Evolutionary conservation across 2,329 filamentous ascomycete genomes (phyloP), one percentile per base, ranked within the genome.

Genomic region (Colletotrichum acutatum): DNA sequence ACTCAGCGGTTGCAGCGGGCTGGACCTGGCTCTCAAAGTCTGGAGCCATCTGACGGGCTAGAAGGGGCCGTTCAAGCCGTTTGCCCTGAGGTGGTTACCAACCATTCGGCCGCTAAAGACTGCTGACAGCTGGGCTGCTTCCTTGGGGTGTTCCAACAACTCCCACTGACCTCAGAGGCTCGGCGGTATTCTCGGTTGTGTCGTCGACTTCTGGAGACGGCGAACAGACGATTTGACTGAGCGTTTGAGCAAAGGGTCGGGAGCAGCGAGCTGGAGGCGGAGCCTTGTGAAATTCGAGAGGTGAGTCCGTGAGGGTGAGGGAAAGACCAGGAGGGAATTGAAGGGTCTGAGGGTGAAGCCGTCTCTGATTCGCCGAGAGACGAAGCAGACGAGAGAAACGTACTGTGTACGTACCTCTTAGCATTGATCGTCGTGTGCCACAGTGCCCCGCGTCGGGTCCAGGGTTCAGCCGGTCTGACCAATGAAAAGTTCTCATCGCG

Each of bases 51-150:
- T 56, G 28, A 58, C 30, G 65, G 65, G 26, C 68, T 63, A 63
- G 69, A 68, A 68, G 65, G 56, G 42, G 58, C 52, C 62, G 62
- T 56, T 58, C 68, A 61, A 42, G 58, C 37, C 62, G 62, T 56
- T 62, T 72, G 58, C 12, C 11, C 11, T 34, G 32, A 11, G 32
- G n/a, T n/a, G n/a, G n/a, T n/a, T 14, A 63, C 69, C 65, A 63
- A 53, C 53, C 30, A 24, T 42, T 4, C 53, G 69, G 66, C 65
- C 59, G 66, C 69, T 58, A 72, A 53, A 34, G 6, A 53, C 58
- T 16, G 65, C 46, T 72, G 69, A 69, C 69, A 72, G 65, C 61
- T 68, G 56, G 24, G 6, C 28, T 54, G 30, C 57, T 53, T 57
- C 16, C 37, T 19, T 42, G 37, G 37, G 37, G 37, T 16, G 37